A percentile compares a stretch with the other conserved stretches of the same genome.
Evolutionary conservation across 2,329 filamentous ascomycete genomes (phyloP).

Genomic region (Westerdykella sp.): DNA sequence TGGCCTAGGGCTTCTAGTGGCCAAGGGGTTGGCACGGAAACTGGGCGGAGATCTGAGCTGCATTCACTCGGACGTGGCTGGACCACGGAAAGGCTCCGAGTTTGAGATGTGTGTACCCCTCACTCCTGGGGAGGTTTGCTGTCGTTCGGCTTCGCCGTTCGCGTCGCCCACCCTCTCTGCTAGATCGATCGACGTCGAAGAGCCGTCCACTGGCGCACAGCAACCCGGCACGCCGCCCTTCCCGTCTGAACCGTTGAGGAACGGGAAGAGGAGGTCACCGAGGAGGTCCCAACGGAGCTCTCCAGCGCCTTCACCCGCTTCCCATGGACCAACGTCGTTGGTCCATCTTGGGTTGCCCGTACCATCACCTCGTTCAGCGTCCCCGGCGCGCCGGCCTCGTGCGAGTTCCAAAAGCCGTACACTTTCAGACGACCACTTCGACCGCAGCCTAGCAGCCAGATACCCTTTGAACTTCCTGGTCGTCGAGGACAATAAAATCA

Average conservation of each 20-base stretch:
- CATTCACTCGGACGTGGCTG: constrained; percentile 56
- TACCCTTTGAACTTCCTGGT: constrained; percentile 62
- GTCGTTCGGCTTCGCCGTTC: constrained; percentile 47
- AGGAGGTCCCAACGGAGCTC: constrained; percentile 6
- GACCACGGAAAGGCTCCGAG: constrained; percentile 57
- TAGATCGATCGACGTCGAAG: constrained; percentile 23
- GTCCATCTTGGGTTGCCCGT: constrained; percentile 14
- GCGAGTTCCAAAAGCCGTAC: constrained; percentile 12
- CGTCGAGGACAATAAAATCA: constrained; percentile 68
- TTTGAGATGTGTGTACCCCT: constrained; percentile 63
- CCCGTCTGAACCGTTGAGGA: constrained; percentile 17
- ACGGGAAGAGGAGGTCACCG: constrained; percentile 8
- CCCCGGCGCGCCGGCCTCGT: constrained; percentile 18
- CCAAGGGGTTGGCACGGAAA: constrained; percentile 62
- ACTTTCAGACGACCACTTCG: constrained; percentile 38
- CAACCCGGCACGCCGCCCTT: constrained; percentile 27
- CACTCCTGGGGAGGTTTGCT: constrained; percentile 46
- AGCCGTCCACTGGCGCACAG: constrained; percentile 11
- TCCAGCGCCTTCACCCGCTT: constrained; percentile 3
- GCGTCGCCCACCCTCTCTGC: constrained; percentile 39
- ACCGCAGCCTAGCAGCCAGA: constrained; percentile 53
- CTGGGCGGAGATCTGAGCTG: constrained; percentile 63
- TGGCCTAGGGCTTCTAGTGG: constrained; percentile 64
- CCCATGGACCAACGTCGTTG: constrained; percentile 5
- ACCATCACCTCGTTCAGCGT: constrained; percentile 25